phyloP scores from a whole-genome alignment of 192 early-diverging fungal species.

The Funneliformis geosporum region DNA sequence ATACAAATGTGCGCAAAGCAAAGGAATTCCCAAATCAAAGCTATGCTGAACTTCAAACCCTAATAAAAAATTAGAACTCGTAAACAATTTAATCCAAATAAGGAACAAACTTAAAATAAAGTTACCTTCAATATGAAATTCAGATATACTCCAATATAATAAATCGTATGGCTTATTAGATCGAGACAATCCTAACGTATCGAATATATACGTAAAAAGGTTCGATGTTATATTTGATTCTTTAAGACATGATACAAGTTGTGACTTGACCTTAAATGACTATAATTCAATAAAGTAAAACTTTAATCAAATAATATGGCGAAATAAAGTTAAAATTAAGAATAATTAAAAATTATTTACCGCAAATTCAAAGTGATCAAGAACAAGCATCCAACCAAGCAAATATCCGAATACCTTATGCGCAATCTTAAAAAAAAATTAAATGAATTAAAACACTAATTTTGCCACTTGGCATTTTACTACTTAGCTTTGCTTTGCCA shows the following conservation, averaged over 20 bases:
- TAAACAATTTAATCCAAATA: not conserved
- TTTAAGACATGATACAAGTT: slow-evolving; percentile 60
- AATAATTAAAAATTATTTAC: slow-evolving; percentile 45
- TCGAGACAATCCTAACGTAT: slow-evolving; percentile 58
- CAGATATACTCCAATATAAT: slow-evolving; percentile 65
- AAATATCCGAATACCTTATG: slow-evolving; percentile 64
- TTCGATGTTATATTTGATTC: slow-evolving; percentile 47
- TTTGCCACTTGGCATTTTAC: no score
- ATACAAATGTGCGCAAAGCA: slow-evolving; percentile 78
- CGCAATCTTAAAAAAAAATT: not conserved
- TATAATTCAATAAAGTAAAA: slow-evolving; percentile 34
- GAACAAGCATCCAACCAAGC: slow-evolving; percentile 70
- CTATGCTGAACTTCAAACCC: slow-evolving; percentile 46
- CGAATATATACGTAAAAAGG: slow-evolving; percentile 65
- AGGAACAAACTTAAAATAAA: slow-evolving; percentile 19
- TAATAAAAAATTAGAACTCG: slow-evolving; percentile 9
- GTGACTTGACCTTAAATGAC: slow-evolving; percentile 65
- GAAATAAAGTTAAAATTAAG: not conserved
- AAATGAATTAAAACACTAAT: no score
- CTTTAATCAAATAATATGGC: not conserved
- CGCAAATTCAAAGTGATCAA: slow-evolving; percentile 77
- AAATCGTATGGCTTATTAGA: slow-evolving; percentile 60
- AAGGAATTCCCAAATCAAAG: slow-evolving; percentile 56
- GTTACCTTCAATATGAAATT: slow-evolving; percentile 64
- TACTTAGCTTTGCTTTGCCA: no score